Percentiles rank a stretch among this genome's conserved stretches.
Evolutionary conservation across 1,139 yeast genomes (phyloP).

Genomic region (Blastobotrys indianensis): DNA sequence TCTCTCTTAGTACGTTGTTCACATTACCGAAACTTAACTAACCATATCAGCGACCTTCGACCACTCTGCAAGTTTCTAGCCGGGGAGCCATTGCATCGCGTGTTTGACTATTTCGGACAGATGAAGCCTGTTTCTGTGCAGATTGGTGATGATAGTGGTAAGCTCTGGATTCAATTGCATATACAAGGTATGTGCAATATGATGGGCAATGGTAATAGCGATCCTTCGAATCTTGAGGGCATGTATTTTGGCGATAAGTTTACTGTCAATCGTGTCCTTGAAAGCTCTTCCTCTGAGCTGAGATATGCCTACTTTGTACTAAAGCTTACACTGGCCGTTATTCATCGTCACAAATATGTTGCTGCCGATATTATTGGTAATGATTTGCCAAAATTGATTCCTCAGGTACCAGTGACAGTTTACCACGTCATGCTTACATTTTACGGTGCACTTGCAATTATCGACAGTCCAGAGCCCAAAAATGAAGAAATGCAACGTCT

Average conservation of each 20-base stretch:
- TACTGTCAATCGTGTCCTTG: slow-evolving; percentile 15
- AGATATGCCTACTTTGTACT: slow-evolving; percentile 26
- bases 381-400: slow-evolving; percentile 24
- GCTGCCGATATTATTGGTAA: slow-evolving; percentile 26
- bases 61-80: slow-evolving; percentile 30
- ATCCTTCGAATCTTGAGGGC: slow-evolving; percentile 25
- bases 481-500: slow-evolving; percentile 19
- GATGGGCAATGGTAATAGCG: slow-evolving; percentile 24
- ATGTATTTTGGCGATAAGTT: slow-evolving; percentile 20
- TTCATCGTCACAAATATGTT: slow-evolving; percentile 24
- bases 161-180: slow-evolving; percentile 30
- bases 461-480: slow-evolving; percentile 21
- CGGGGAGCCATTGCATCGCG: slow-evolving; percentile 27
- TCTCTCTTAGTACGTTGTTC: slow-evolving; percentile 22
- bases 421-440: slow-evolving; percentile 29
- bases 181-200: slow-evolving; percentile 25
- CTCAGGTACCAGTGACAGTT: slow-evolving; percentile 26
- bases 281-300: slow-evolving; percentile 21
- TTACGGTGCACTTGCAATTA: slow-evolving; percentile 28
- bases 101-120: slow-evolving; percentile 24
- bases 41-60: slow-evolving; percentile 23
- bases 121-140: slow-evolving; percentile 26
- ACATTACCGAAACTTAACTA: slow-evolving; percentile 1
- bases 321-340: slow-evolving; percentile 25
- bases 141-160: slow-evolving; percentile 22